Percentiles rank a stretch among this genome's conserved stretches.
phyloP scores from a whole-genome alignment of 371 early-diverging fungal species.

The Mucor saturninus region DNA sequence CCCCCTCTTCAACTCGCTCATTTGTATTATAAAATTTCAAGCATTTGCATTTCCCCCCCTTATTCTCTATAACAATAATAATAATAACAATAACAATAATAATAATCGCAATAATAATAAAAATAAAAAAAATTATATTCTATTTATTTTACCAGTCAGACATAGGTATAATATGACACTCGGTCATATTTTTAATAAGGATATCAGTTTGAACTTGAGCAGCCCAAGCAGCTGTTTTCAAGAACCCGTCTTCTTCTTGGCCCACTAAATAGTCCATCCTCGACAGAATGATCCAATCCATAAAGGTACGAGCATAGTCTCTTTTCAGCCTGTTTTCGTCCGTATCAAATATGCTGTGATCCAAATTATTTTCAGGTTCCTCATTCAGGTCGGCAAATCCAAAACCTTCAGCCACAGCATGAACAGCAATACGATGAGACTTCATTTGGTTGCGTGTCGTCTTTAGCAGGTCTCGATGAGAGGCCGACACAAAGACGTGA shows the following conservation, averaged over 20 bases:
- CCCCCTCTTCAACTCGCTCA: too few relatives aligned
- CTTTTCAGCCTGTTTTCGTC: slow-evolving; percentile 31
- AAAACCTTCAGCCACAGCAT: slow-evolving; percentile 37
- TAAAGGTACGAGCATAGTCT: slow-evolving; percentile 37
- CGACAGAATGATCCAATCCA: slow-evolving; percentile 53
- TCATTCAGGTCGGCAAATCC: slow-evolving; percentile 25
- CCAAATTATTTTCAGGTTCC: slow-evolving; percentile 4
- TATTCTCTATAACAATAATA: too few relatives aligned
- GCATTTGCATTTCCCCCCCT: too few relatives aligned
- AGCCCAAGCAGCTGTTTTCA: slow-evolving; percentile 50
- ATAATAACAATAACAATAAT: too few relatives aligned
- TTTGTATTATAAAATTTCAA: too few relatives aligned
- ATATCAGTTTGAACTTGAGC: slow-evolving; percentile 50
- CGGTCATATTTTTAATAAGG: neutral
- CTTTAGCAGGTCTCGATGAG: slow-evolving; percentile 6
- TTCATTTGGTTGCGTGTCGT: slow-evolving; percentile 3
- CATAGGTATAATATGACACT: slow-evolving; percentile 20
- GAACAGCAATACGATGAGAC: slow-evolving; percentile 9
- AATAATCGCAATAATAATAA: neutral
- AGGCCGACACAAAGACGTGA: slow-evolving; percentile 41
- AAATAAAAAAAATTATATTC: neutral
- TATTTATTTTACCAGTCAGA: slow-evolving; percentile 19
- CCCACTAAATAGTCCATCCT: slow-evolving; percentile 54
- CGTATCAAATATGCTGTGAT: slow-evolving; percentile 19
- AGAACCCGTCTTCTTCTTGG: slow-evolving; percentile 24